Percentiles rank a stretch among this genome's conserved stretches.
These are phyloP conservation scores for Tylopilus vinaceipallidus DNA, from an alignment of 768 basidiomycete genomes.

Conservation along the genomic window DNA sequence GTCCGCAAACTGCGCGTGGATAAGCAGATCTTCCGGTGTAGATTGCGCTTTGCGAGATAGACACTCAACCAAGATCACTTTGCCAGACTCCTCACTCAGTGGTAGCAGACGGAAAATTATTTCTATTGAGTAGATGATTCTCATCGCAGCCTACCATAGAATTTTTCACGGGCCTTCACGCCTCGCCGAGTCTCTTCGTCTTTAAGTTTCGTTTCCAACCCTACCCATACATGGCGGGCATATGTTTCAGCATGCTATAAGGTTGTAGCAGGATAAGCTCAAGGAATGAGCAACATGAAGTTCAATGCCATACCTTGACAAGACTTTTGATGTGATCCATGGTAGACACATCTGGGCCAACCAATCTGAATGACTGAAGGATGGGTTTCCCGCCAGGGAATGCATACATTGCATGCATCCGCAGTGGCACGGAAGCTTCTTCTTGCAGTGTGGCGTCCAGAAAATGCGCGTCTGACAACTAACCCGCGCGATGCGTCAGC, in stretches of 20 bases:
- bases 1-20: no score
- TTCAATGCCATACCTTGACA: constrained; percentile 46
- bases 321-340: constrained; percentile 47
- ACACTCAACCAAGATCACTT: no score
- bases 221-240: constrained; percentile 52
- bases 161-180: constrained; percentile 56
- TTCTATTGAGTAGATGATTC: neutral
- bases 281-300: neutral
- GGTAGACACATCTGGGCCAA: constrained; percentile 62
- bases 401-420: constrained; percentile 63
- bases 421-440: constrained; percentile 62
- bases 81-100: no score
- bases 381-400: constrained; percentile 43
- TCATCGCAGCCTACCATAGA: constrained; percentile 33
- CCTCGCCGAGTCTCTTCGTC: constrained; percentile 62
- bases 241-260: constrained; percentile 66
- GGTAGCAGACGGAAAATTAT: neutral
- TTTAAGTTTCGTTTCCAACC: constrained; percentile 61
- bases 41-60: no score
- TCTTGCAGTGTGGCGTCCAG: constrained; percentile 74
- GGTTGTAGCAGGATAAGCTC: constrained; percentile 44
- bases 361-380: constrained; percentile 61
- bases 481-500: neutral
- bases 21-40: no score
- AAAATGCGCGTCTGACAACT: constrained; percentile 62